These are phyloP conservation scores for Rhododendron simsii DNA, from an alignment of 148 eudicot genomes.

Conservation along the genomic window DNA sequence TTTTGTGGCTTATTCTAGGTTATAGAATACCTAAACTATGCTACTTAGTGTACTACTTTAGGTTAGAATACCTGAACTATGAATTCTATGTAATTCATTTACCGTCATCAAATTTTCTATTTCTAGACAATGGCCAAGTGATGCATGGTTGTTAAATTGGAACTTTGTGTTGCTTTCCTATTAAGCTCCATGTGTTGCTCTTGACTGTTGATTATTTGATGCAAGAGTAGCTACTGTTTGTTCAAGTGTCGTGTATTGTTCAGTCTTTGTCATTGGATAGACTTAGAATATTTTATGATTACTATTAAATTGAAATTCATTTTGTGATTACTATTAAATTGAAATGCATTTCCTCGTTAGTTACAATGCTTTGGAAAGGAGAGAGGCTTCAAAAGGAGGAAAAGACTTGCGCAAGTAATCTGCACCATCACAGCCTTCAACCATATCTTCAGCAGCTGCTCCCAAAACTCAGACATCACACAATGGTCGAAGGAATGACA, in stretches of 20 bases:
- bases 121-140: background rate
- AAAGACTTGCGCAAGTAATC: conserved; percentile 63
- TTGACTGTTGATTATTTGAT: background rate
- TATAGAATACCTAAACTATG: too few relatives aligned
- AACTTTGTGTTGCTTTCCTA: background rate
- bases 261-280: background rate
- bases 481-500: conserved; percentile 46
- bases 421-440: conserved; percentile 48
- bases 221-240: background rate
- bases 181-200: background rate
- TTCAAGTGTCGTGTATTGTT: background rate
- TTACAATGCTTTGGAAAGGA: conserved; percentile 78
- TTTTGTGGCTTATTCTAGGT: too few relatives aligned
- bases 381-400: conserved; percentile 74
- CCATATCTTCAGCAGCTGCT: conserved; percentile 38
- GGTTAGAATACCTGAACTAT: too few relatives aligned
- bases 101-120: background rate
- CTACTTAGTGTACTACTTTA: too few relatives aligned
- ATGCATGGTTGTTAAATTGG: background rate
- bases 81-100: too few relatives aligned
- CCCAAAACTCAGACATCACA: conserved; percentile 47
- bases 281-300: background rate
- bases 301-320: too few relatives aligned
- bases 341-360: conserved; percentile 17
- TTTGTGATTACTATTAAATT: background rate